Conservation (phyloP, 108 stramenopile genomes). For the Seminavis robusta region DNA sequence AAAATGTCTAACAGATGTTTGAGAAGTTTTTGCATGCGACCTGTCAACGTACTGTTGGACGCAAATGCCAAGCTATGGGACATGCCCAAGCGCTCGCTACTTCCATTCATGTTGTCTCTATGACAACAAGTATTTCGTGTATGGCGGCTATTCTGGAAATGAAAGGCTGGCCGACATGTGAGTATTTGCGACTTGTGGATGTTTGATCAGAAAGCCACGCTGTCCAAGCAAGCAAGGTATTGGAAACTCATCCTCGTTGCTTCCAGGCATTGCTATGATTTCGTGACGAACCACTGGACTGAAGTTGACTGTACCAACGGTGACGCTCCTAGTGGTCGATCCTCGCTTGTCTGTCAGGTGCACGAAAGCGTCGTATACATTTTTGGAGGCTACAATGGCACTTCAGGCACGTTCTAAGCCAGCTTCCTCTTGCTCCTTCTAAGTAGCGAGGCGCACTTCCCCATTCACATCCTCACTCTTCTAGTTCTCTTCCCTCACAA, state of each 20-base stretch:
- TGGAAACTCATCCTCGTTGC: background rate
- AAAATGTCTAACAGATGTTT: too few species aligned
- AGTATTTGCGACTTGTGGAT: conserved; percentile 46
- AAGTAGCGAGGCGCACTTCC: too few species aligned
- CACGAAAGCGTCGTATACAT: conserved; percentile 84
- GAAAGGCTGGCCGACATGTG: conserved; percentile 91
- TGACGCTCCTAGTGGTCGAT: conserved; percentile 82
- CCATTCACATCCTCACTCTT: too few species aligned
- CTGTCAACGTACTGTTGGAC: conserved; percentile 85
- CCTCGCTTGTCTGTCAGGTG: conserved; percentile 89
- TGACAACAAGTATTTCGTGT: conserved; percentile 83
- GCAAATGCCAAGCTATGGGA: conserved; percentile 82
- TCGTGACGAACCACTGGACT: conserved; percentile 76
- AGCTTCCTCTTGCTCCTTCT: background rate
- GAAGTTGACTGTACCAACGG: conserved; percentile 58
- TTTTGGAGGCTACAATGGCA: conserved; percentile 84
- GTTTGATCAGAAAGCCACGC: too few species aligned
- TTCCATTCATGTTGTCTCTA: conserved; percentile 92
- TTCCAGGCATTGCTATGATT: conserved; percentile 44
- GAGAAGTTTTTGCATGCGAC: conserved; percentile 89
- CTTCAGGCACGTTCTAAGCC: background rate
- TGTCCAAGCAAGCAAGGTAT: background rate
- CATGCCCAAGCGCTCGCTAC: conserved; percentile 84
- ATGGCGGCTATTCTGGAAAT: conserved; percentile 89
- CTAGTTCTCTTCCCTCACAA: conserved; percentile 32